Evolutionary conservation across 78 protist genomes (phyloP), one percentile per base, ranked within the genome.

Genomic region (Planoprotostelium fungivorum): DNA sequence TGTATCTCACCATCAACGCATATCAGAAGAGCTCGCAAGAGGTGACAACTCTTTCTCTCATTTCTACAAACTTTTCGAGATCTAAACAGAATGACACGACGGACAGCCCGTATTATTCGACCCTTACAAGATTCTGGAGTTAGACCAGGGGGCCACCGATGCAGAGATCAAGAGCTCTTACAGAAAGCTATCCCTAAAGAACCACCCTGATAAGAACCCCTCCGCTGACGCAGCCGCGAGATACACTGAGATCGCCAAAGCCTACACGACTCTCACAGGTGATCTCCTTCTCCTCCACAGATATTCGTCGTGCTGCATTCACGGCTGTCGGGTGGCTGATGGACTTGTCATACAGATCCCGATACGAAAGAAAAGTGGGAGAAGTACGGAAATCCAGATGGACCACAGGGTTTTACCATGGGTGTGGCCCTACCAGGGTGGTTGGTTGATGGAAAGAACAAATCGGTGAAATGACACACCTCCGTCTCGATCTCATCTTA

Each of bases 371-470:
- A 94, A 35, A 94, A 94, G 34, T 89, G 85, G 86, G 94, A 91
- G 36, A 91, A 88, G 63, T 94, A 94, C 87, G 96, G 96, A 36
- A 94, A 94, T 88, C 96, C 96, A 38, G 96, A 94, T 86, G 96
- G 96, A 28, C 94, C 94, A 51, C 94, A 88, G 87, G 51, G 90
- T 37, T 37, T 84, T n/a, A 83, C 91, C 0, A 86, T 89, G 37
- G 96, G 96, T 28, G 91, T 94, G 63, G 96, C 94, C 29, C 84
- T 94, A 38, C 96, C 96, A 34, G 84, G 87, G 25, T 94, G 96
- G 96, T 86, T 94, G 0, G 91, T 94, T 1, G 88, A 94, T 31
- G 36, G 73, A 31, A 63, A 87, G 36, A 91, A 94, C 84, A 86
- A 34, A 83, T 89, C 35, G 73, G 90, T 88, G 84, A 88, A 88